A percentile compares a stretch with the other conserved stretches of the same genome.
These are phyloP conservation scores for Chondrostereum purpureum DNA, from an alignment of 1,284 basidiomycete genomes.

Conservation along the genomic window DNA sequence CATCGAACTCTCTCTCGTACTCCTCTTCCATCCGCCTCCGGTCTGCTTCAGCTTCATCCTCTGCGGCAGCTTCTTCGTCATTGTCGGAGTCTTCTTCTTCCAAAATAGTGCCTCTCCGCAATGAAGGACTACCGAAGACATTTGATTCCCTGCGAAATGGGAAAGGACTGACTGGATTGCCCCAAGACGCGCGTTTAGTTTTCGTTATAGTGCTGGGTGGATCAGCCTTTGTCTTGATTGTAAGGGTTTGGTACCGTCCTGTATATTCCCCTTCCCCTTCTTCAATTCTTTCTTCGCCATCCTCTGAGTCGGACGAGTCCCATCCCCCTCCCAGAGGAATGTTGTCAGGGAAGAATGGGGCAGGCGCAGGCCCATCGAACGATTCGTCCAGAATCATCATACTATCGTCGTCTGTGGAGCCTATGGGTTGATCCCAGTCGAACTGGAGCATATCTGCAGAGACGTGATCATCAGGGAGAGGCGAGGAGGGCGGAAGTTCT, in stretches of 20 bases:
- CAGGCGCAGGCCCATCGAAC: constrained; percentile 10
- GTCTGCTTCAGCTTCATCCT: constrained; percentile 10
- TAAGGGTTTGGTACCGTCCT: constrained; percentile 48
- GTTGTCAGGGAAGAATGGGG: constrained; percentile 4
- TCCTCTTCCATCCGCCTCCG: not conserved
- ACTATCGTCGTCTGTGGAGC: constrained; percentile 13
- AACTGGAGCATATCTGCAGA: constrained; percentile 12
- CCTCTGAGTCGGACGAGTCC: constrained; percentile 14
- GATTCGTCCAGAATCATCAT: constrained; percentile 16
- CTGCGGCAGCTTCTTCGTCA: constrained; percentile 16
- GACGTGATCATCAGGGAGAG: constrained; percentile 14
- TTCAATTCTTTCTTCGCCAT: constrained; percentile 11
- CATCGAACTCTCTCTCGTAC: not conserved
- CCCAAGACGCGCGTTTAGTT: constrained; percentile 51
- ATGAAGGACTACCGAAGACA: constrained; percentile 2
- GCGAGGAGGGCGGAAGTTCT: constrained; percentile 16
- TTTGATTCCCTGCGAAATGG: constrained; percentile 25
- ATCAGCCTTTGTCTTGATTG: constrained; percentile 57
- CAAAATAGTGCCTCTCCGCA: not conserved
- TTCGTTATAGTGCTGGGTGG: constrained; percentile 54
- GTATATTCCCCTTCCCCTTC: constrained; percentile 55
- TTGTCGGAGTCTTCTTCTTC: constrained; percentile 20
- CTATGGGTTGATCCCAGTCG: constrained; percentile 1
- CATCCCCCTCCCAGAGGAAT: constrained; percentile 7
- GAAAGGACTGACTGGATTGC: constrained; percentile 62